Evolutionary conservation across 345 rosid genomes (phyloP).

Genomic region (Hypericum perforatum): DNA sequence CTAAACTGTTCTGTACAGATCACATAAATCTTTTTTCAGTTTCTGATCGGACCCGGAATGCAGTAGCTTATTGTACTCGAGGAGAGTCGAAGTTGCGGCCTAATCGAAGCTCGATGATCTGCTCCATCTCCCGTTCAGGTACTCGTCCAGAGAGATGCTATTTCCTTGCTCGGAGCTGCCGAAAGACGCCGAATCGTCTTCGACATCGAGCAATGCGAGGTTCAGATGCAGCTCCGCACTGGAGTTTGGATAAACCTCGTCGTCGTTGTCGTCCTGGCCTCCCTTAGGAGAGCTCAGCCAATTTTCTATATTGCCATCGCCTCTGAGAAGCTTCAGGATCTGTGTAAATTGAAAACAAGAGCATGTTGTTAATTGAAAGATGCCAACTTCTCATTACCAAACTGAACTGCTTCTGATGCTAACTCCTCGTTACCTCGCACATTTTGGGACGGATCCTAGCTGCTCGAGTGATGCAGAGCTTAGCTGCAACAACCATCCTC

Average conservation of each 20-base stretch:
- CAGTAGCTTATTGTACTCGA: background rate
- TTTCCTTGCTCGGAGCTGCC: slow-evolving; percentile 55
- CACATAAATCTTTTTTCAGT: background rate
- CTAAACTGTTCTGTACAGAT: background rate
- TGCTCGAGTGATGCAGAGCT: slow-evolving; percentile 55
- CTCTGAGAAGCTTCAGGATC: slow-evolving; percentile 56
- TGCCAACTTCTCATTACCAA: no score
- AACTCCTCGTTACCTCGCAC: slow-evolving; percentile 36
- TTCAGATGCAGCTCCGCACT: slow-evolving; percentile 48
- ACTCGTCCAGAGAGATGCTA: slow-evolving; percentile 36
- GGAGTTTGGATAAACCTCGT: slow-evolving; percentile 75
- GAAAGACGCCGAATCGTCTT: slow-evolving; percentile 49
- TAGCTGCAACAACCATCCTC: slow-evolving; percentile 69
- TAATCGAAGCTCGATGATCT: slow-evolving; percentile 52
- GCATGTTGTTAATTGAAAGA: background rate
- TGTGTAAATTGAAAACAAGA: slow-evolving; percentile 16
- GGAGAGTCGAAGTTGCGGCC: background rate
- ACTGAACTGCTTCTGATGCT: background rate
- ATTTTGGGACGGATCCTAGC: slow-evolving; percentile 75
- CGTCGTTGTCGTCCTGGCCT: slow-evolving; percentile 29
- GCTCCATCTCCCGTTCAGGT: slow-evolving; percentile 53
- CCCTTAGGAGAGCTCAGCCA: slow-evolving; percentile 12
- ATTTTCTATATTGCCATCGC: slow-evolving; percentile 30
- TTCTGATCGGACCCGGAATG: background rate
- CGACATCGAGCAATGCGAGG: slow-evolving; percentile 64